phyloP scores from a whole-genome alignment of 208 protist genomes.

The Angomonas deanei region DNA sequence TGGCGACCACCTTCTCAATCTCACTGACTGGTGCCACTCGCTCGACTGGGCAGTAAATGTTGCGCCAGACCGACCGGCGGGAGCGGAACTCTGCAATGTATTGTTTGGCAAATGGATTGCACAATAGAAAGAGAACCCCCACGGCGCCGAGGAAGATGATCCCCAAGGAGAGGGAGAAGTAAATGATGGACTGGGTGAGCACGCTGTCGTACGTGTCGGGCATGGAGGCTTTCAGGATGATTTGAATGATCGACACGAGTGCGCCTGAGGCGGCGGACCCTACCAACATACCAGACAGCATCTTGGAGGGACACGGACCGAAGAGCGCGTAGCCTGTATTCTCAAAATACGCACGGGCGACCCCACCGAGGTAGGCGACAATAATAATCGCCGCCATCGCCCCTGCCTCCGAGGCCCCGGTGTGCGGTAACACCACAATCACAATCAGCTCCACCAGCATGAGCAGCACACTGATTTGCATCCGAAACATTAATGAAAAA shows the following conservation, averaged over 20 bases:
- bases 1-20: background rate
- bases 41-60: conserved; percentile 36
- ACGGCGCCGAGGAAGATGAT: conserved; percentile 54
- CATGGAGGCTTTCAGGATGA: conserved; percentile 69
- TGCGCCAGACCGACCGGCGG: conserved; percentile 29
- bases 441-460: conserved; percentile 66
- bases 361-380: conserved; percentile 53
- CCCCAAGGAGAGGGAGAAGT: conserved; percentile 60
- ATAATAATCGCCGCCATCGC: conserved; percentile 73
- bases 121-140: conserved; percentile 35
- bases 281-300: conserved; percentile 61
- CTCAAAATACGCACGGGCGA: conserved; percentile 76
- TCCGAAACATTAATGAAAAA: conserved; percentile 60
- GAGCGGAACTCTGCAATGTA: conserved; percentile 77
- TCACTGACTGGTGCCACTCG: background rate
- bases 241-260: conserved; percentile 64
- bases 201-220: conserved; percentile 34
- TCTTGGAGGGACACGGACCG: conserved; percentile 59
- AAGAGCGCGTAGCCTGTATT: conserved; percentile 89
- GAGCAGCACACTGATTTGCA: conserved; percentile 35
- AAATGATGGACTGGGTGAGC: conserved; percentile 58
- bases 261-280: conserved; percentile 60
- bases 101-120: conserved; percentile 51
- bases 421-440: conserved; percentile 49
- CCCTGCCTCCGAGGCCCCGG: conserved; percentile 20